Base-by-base conservation (phyloP, 805 yeast species). In the Ascoidea rubescens region DNA sequence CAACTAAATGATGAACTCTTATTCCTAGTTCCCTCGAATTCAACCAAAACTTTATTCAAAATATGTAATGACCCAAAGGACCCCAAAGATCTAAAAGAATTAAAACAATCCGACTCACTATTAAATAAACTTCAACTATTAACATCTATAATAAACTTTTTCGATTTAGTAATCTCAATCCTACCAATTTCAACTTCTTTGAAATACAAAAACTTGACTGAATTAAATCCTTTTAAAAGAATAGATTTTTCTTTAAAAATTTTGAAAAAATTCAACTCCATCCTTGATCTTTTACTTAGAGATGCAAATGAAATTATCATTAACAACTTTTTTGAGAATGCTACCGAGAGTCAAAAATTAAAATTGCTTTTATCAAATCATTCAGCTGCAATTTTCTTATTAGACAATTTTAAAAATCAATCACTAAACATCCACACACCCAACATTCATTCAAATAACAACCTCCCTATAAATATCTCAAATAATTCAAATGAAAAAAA, bases 291-390 rank as follows among this genome's bases (percentile, higher is more conserved):
- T 50, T 54, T 69, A 42, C 55, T 62, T 42, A 54, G 59, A 1
- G 60, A 69, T 14, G 58, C 63, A 14, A 65, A 64, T 1, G 66
- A 67, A 10, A 31, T 52, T 7, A 49, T 50, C 54, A 66, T 66
- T n/a, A 74, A 73, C 54, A 70, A 74, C 69, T 77, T 74, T 56
- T 68, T 71, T 56, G 64, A 69, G n/a, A 73, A 72, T 49, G 78
- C 82, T 1, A 63, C 79, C 0, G 72, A 73, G 52, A 59, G 69
- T 32, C 82, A 78, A 57, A 77, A 73, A 55, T 77, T 82, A 2
- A 73, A 66, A 54, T 71, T 79, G 32, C 78, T 78, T 45, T 78
- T 82, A 6, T 74, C 69, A 56, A 84, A 79, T 56, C 62, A 79
- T 55, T 75, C 74, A 56, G 71, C 80, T 2, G 71, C 79, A 48